These are phyloP conservation scores for Botryotinia calthae DNA, from an alignment of 2,329 filamentous ascomycete species.

Conservation along the genomic window DNA sequence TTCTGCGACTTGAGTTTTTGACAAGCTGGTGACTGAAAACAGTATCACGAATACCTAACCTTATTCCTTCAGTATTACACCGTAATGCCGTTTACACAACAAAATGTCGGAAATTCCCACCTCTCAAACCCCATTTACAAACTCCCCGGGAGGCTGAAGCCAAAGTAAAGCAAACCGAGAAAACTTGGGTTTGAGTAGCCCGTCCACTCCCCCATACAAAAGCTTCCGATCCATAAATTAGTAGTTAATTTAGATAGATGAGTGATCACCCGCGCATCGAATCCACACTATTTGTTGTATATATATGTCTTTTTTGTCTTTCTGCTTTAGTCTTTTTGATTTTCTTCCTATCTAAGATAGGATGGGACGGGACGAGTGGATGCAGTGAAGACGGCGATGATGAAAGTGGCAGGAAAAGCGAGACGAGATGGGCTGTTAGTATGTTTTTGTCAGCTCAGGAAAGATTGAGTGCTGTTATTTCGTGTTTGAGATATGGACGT, in stretches of 20 bases:
- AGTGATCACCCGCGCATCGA: too few species aligned
- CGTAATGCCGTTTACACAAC: background rate
- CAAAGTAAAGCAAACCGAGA: too few species aligned
- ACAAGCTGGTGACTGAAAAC: background rate
- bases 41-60: background rate
- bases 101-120: too few species aligned
- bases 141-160: too few species aligned
- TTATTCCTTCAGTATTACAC: too few species aligned
- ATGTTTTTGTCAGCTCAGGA: background rate
- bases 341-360: too few species aligned
- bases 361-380: background rate
- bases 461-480: background rate
- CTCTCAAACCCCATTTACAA: too few species aligned
- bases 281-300: too few species aligned
- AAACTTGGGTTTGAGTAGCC: too few species aligned
- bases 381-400: background rate
- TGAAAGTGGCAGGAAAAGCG: background rate
- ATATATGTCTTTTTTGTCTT: too few species aligned
- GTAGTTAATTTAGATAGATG: too few species aligned
- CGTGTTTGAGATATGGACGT: background rate
- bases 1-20: background rate
- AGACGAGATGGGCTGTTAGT: background rate
- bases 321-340: too few species aligned
- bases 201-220: background rate
- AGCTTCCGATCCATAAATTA: background rate